Evolutionary conservation across 2,329 filamentous ascomycete species (phyloP).

Genomic region (Amauroascus verrucosus): DNA sequence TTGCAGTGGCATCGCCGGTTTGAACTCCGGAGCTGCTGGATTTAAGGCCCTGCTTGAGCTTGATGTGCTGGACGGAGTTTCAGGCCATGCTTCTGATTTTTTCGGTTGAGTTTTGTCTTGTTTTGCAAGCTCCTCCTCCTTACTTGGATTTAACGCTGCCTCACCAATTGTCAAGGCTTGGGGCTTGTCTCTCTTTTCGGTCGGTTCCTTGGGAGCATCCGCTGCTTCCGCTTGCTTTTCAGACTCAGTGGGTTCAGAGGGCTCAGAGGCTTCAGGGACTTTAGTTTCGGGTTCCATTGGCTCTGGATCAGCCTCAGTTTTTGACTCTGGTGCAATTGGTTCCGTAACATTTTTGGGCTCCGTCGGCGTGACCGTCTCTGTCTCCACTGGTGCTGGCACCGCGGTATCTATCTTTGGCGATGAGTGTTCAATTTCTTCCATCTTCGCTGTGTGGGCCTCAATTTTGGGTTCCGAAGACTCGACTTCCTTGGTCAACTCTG

Average conservation of each 20-base stretch:
- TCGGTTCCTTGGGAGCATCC: neutral
- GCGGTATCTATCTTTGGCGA: neutral
- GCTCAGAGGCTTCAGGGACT: neutral
- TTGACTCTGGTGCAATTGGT: neutral
- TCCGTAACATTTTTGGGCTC: neutral
- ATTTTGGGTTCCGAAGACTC: neutral
- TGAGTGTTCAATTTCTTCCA: neutral
- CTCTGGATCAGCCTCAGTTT: neutral
- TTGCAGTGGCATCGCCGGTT: neutral
- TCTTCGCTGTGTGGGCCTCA: neutral
- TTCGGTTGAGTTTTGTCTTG: neutral
- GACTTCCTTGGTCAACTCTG: neutral
- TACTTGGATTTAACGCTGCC: neutral
- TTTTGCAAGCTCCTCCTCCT: neutral
- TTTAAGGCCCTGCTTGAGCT: neutral
- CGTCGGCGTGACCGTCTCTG: neutral
- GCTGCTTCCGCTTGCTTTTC: neutral
- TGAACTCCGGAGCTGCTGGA: slow-evolving; percentile 1
- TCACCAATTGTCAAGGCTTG: neutral
- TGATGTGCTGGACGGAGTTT: neutral
- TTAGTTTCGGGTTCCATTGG: neutral
- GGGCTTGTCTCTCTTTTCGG: neutral
- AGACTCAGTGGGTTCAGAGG: neutral
- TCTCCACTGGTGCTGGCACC: no score
- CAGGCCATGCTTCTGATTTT: neutral